These are phyloP conservation scores for Malassezia japonica DNA, from an alignment of 1,284 basidiomycete genomes.

Conservation along the genomic window DNA sequence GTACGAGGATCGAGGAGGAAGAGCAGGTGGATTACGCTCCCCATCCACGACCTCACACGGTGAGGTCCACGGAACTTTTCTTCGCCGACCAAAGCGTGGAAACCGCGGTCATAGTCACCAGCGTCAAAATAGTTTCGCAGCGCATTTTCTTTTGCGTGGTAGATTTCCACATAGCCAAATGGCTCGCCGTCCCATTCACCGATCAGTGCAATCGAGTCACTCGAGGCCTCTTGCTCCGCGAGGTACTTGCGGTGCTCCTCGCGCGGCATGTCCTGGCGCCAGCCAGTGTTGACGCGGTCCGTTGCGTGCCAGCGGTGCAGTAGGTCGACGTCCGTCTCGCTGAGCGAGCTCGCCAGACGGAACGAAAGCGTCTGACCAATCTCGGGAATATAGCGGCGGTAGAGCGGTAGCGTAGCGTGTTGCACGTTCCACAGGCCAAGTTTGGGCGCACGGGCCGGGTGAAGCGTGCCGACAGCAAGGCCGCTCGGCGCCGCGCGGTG, in stretches of 20 bases:
- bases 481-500: background rate
- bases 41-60: constrained; percentile 43
- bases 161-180: constrained; percentile 44
- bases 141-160: constrained; percentile 27
- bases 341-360: constrained; percentile 24
- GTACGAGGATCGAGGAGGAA: constrained; percentile 37
- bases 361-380: constrained; percentile 34
- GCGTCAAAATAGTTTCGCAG: constrained; percentile 27
- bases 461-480: background rate
- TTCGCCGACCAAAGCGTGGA: constrained; percentile 42
- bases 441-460: constrained; percentile 17
- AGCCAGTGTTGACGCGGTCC: constrained; percentile 38
- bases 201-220: constrained; percentile 28
- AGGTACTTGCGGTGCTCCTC: constrained; percentile 30
- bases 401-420: constrained; percentile 21
- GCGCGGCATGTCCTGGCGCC: constrained; percentile 32
- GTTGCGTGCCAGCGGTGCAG: constrained; percentile 38
- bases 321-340: constrained; percentile 27
- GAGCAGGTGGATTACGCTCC: constrained; percentile 37
- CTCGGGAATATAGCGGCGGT: constrained; percentile 34
- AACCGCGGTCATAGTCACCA: constrained; percentile 32
- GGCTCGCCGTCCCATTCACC: constrained; percentile 42
- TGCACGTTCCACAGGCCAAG: constrained; percentile 12
- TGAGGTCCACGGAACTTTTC: constrained; percentile 38
- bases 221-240: constrained; percentile 20